Base-by-base conservation (phyloP, 1,139 yeast genomes). In the Hanseniaspora uvarum region DNA sequence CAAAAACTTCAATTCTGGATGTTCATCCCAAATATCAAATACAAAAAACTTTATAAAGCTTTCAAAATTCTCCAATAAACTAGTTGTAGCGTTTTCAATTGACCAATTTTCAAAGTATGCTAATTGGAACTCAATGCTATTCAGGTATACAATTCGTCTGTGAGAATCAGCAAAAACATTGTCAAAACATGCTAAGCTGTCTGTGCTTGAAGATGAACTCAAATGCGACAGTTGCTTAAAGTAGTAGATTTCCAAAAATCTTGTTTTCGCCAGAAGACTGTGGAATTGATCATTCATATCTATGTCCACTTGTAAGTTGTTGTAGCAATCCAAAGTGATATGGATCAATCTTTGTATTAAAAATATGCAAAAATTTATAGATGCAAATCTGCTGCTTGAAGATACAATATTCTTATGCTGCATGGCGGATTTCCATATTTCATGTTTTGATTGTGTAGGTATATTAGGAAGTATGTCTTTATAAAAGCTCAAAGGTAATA, bases 381-480 rank as follows among this genome's bases (percentile, higher is more conserved):
- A 26, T 5, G 16, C 33, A 50, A 49, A 49, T 19, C 36, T 36
- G 10, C 3, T 1, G 16, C 40, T 33, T 14, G 46, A 28, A 7
- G 33, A 21, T 14, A 26, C 19, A 10, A 37, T n/a, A 28, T 33
- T 26, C 4, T 44, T 37, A 8, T 36, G 12, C 4, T 21, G 11
- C 4, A 7, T 19, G n/a, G 41, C 7, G 8, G 4, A 31, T 5
- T 49, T 31, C 53, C 53, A 50, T 4, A 50, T 37, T 2, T 36
- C 38, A 44, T 50, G 53, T 16, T 50, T 50, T 7, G 53, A 43
- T 21, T 36, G 23, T 2, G 48, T 50, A 5, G 53, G 53, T 18
- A 50, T 23, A 18, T 50, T 50, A n/a, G 48, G 38, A 11, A 50
- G 34, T 8, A 50, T 26, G 12, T 43, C 53, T 30, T 44, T 43